Evolutionary conservation across 306 rosid species (phyloP).

Genomic region (Cajanus cajan): DNA sequence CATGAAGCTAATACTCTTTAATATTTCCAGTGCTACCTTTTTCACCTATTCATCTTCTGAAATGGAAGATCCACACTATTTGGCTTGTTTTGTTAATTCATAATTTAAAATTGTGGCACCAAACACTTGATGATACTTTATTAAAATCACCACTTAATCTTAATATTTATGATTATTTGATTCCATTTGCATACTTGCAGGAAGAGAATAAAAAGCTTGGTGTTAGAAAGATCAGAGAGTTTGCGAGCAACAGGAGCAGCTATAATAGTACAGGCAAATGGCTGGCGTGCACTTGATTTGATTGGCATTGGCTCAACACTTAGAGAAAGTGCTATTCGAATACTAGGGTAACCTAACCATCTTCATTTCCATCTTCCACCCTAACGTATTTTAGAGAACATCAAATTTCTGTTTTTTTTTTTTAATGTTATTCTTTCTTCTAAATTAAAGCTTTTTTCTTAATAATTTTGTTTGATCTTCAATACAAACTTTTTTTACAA

Average conservation of each 20-base stretch:
- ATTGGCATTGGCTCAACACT: conserved; percentile 54
- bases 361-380: neutral
- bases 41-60: neutral
- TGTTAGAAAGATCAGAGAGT: conserved; percentile 50
- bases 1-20: neutral
- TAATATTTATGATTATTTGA: too few relatives aligned
- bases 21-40: neutral
- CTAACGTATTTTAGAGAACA: neutral
- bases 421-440: neutral
- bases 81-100: too few relatives aligned
- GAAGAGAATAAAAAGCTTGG: conserved; percentile 50
- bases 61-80: neutral
- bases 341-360: conserved; percentile 42
- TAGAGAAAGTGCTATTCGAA: conserved; percentile 39
- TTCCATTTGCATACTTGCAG: conserved; percentile 16
- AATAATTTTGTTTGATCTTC: too few relatives aligned
- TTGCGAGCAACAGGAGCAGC: conserved; percentile 48
- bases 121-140: too few relatives aligned
- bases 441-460: too few relatives aligned
- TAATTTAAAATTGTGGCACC: neutral
- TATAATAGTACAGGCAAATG: conserved; percentile 48
- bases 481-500: neutral
- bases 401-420: neutral
- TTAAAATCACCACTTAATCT: too few relatives aligned
- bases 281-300: conserved; percentile 60